Conservation (phyloP, 2,329 filamentous ascomycete genomes). For the Reticulascus tulasneorum region DNA sequence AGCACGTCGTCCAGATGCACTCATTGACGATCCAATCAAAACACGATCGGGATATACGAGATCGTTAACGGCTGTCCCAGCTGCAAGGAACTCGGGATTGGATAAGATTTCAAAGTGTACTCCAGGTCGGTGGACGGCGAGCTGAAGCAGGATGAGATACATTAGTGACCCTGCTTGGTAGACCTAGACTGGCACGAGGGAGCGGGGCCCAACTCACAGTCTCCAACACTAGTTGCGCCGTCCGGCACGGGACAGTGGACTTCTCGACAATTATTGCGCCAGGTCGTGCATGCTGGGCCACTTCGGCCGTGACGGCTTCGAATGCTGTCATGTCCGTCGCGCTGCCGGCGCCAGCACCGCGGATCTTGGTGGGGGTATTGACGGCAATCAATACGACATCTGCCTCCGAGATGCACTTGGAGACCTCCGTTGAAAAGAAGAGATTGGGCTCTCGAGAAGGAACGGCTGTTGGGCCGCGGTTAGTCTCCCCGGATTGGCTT, state of each 20-base stretch:
- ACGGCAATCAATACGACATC: conserved; percentile 73
- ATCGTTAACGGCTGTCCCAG: conserved; percentile 70
- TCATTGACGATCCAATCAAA: conserved; percentile 66
- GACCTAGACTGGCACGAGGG: neutral
- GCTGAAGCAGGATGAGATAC: conserved; percentile 34
- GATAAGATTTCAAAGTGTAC: conserved; percentile 71
- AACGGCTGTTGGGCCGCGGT: conserved; percentile 27
- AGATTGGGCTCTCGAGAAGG: conserved; percentile 57
- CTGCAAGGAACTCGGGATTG: conserved; percentile 78
- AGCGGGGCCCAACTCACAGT: conserved; percentile 45
- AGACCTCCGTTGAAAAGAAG: conserved; percentile 71
- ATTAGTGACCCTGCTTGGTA: neutral
- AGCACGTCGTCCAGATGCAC: conserved; percentile 55
- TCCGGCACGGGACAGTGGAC: conserved; percentile 73
- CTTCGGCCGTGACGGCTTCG: conserved; percentile 63
- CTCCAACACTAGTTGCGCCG: conserved; percentile 64
- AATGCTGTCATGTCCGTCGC: conserved; percentile 71
- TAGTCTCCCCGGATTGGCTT: conserved; percentile 19
- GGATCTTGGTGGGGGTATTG: conserved; percentile 73
- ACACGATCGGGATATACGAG: conserved; percentile 68
- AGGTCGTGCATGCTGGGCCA: conserved; percentile 62
- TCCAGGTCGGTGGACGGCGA: conserved; percentile 55
- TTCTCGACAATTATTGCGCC: conserved; percentile 78
- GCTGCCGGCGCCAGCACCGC: conserved; percentile 63
- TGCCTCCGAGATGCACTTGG: conserved; percentile 57